Conservation (phyloP, 768 basidiomycete genomes). For the Gautieria morchelliformis region DNA sequence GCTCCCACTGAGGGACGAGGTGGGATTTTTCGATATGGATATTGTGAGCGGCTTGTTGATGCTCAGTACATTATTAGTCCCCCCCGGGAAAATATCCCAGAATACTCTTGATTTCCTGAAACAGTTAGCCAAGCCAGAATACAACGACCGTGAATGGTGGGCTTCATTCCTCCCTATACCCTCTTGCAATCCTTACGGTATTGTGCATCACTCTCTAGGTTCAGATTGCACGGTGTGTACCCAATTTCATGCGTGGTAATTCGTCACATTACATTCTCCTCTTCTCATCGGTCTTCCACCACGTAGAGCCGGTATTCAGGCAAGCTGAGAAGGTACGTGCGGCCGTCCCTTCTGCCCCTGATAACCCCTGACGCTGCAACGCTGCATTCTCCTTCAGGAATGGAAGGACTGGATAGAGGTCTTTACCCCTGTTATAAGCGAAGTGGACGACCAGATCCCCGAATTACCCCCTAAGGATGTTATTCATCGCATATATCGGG, state of each 20-base stretch:
- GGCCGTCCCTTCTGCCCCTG: background rate
- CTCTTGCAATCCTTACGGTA: too few relatives aligned
- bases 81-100: constrained; percentile 76
- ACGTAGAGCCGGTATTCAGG: constrained; percentile 65
- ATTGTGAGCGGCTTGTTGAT: background rate
- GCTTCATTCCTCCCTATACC: constrained; percentile 10
- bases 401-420: constrained; percentile 78
- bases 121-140: constrained; percentile 60
- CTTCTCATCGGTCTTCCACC: background rate
- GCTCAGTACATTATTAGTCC: constrained; percentile 35
- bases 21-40: constrained; percentile 22
- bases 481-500: constrained; percentile 87
- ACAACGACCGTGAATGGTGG: constrained; percentile 81
- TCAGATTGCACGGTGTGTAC: constrained; percentile 60
- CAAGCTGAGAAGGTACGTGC: constrained; percentile 51
- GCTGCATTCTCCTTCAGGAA: constrained; percentile 30
- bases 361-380: background rate
- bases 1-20: constrained; percentile 81
- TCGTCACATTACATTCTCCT: background rate
- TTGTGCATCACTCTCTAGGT: constrained; percentile 39
- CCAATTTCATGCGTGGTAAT: background rate
- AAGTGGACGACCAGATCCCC: constrained; percentile 77
- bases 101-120: constrained; percentile 76
- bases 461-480: constrained; percentile 86
- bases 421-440: constrained; percentile 56